Percentiles rank a stretch among this genome's conserved stretches.
These are phyloP conservation scores for Starmerella apicola DNA, from an alignment of 805 yeast species.

Conservation along the genomic window DNA sequence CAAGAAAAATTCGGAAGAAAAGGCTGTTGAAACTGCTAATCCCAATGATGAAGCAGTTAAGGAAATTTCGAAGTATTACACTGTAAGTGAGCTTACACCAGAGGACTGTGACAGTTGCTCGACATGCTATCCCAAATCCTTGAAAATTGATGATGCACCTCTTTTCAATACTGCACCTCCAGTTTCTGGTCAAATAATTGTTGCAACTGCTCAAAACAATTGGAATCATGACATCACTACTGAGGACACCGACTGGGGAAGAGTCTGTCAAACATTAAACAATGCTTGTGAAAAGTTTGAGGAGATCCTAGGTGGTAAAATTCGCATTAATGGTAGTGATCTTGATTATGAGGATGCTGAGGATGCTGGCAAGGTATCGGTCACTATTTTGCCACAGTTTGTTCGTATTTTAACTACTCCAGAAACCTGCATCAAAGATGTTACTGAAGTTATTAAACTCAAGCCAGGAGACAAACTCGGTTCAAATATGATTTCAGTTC, in stretches of 20 bases:
- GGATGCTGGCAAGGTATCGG: constrained; percentile 8
- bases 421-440: constrained; percentile 20
- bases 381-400: constrained; percentile 22
- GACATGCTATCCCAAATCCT: constrained; percentile 24
- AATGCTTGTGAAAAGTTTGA: constrained; percentile 11
- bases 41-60: constrained; percentile 2
- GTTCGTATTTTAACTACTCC: constrained; percentile 27
- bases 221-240: constrained; percentile 70
- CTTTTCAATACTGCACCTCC: constrained; percentile 64
- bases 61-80: constrained; percentile 11
- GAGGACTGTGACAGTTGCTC: constrained; percentile 20
- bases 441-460: constrained; percentile 10
- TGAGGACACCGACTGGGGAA: constrained; percentile 18
- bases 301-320: constrained; percentile 17
- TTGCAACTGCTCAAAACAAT: constrained; percentile 73
- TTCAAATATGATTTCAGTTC: constrained; percentile 14
- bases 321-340: constrained; percentile 24
- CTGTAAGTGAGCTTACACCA: constrained; percentile 10
- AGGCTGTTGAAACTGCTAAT: not conserved
- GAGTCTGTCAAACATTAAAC: constrained; percentile 30
- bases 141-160: constrained; percentile 35
- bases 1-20: not conserved
- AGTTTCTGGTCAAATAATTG: constrained; percentile 57
- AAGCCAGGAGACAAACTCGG: constrained; percentile 13
- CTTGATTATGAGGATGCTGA: constrained; percentile 13